Evolutionary conservation across 2,329 filamentous ascomycete species (phyloP).

Genomic region (Trichoderma harzianum): DNA sequence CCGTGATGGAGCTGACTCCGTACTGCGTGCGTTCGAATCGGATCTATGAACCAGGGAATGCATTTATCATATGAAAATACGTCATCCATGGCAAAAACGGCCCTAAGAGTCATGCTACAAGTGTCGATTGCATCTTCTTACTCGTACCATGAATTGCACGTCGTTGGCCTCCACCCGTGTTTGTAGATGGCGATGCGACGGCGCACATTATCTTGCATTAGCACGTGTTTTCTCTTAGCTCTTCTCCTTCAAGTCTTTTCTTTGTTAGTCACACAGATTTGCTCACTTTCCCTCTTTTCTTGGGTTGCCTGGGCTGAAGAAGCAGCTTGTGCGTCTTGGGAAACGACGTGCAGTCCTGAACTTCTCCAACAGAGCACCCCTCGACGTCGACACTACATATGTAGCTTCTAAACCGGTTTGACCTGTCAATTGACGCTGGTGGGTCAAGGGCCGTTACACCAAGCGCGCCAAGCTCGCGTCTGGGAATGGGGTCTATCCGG

Average conservation of each 20-base stretch:
- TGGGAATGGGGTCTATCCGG: constrained; percentile 3
- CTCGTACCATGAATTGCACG: neutral
- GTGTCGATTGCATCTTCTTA: neutral
- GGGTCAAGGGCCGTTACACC: constrained; percentile 1
- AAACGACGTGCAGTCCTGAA: neutral
- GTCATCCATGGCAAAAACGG: neutral
- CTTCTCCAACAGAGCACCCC: neutral
- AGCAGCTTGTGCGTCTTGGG: neutral
- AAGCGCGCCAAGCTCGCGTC: constrained; percentile 5
- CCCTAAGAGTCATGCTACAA: neutral
- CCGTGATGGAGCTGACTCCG: neutral
- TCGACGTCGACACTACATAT: neutral
- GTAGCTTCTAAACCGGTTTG: neutral
- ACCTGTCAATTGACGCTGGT: constrained; percentile 12
- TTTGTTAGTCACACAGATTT: neutral
- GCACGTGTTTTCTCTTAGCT: neutral
- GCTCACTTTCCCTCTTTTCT: neutral
- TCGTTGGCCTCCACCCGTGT: neutral
- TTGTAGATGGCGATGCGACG: neutral
- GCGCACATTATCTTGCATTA: neutral
- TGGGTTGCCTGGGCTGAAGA: neutral
- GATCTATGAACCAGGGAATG: neutral
- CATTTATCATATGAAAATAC: neutral
- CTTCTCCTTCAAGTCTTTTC: neutral
- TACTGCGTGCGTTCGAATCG: neutral